Evolutionary conservation across 106 monocot genomes (phyloP).

Genomic region (Dendrobium catenatum): DNA sequence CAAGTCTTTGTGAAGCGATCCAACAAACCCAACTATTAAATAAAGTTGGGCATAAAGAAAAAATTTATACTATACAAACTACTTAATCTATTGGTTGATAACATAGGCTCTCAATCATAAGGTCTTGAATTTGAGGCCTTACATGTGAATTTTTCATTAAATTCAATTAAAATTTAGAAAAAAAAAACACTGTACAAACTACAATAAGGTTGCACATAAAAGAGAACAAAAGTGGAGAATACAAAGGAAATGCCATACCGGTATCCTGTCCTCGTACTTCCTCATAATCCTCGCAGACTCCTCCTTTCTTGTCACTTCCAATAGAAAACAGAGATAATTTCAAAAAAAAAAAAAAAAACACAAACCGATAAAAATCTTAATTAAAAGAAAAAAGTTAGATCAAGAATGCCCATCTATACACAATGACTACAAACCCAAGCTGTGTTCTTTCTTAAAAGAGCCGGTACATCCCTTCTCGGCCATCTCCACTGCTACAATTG

Average conservation of each 20-base stretch:
- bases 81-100: no score
- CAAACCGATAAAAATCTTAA: not conserved
- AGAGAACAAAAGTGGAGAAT: not conserved
- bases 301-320: conserved; percentile 8
- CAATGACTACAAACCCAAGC: conserved; percentile 1
- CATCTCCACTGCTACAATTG: conserved; percentile 2
- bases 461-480: not conserved
- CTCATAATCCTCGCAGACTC: conserved; percentile 18
- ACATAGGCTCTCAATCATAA: no score
- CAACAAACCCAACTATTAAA: no score
- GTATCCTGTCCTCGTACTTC: conserved; percentile 17
- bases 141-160: no score
- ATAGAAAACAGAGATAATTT: not conserved
- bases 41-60: no score
- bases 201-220: conserved; percentile 1
- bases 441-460: conserved; percentile 4
- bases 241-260: conserved; percentile 7
- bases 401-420: not conserved
- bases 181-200: not conserved
- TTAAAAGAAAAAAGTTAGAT: not conserved
- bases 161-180: no score
- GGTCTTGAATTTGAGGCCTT: no score
- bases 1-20: no score
- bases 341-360: no score
- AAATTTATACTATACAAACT: no score